Conservation (phyloP, 176 grass and related monocot species). For the Triticum aestivum region IWGSC_CS_RefSeq_v2.1 NC_057798.1:542815419-542815918, state of each 20-base stretch:
- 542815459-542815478: conserved; percentile 46
- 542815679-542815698: conserved; percentile 60
- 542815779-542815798: conserved; percentile 51
- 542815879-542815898: conserved; percentile 45
- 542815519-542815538: conserved; percentile 64
- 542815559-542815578: conserved; percentile 61
- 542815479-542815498: conserved; percentile 63
- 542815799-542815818: conserved; percentile 51
- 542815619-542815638: conserved; percentile 65
- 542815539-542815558: conserved; percentile 47
- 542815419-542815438: too few species aligned
- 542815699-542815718: conserved; percentile 61
- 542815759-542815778: conserved; percentile 71
- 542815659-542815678: conserved; percentile 51
- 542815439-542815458: too few species aligned
- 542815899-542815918: conserved; percentile 56
- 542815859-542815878: conserved; percentile 55
- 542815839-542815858: conserved; percentile 61
- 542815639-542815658: conserved; percentile 65
- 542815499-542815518: conserved; percentile 55
- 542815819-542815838: conserved; percentile 61
- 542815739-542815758: conserved; percentile 62
- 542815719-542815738: conserved; percentile 64
- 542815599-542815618: conserved; percentile 67
- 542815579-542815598: conserved; percentile 62